Evolutionary conservation across 1,284 basidiomycete genomes (phyloP), one percentile per base, ranked within the genome.

Genomic region (Pyrrhoderma lamaoense): DNA sequence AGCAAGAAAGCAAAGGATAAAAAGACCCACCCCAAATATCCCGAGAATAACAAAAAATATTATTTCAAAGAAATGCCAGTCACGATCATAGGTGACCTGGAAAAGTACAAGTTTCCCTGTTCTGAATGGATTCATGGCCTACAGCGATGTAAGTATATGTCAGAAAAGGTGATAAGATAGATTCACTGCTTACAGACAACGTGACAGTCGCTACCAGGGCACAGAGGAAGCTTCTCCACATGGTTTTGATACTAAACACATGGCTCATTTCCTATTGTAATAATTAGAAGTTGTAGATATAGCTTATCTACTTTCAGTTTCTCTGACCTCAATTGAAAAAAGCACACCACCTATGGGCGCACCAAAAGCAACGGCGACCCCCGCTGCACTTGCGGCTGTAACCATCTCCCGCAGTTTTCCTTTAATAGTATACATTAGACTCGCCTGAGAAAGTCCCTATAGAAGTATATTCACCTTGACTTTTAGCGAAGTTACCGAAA

Each of bases 21-120:
- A 31, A 11, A 11, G 5, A 31, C 82, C 56, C 62, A 93, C 93
- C 35, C 96, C 96, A 65, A 99, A 98, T 57, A 99, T 77, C 3
- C 96, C 96, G 42, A 99, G 80, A 55, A 99, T 77, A 49, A 98
- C 76, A 69, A 93, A 97, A 65, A 78, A 89, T n/a, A 95, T 84
- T 49, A 99, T 91, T 66, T 98, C 96, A 64, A 99, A 99, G 70
- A 96, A 98, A 65, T 99, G 95, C 96, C 96, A 99, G 62, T 95
- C 92, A 25, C 94, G 79, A 65, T 91, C 92, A 67, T 99, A 99
- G 4, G 93, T 95, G 56, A 99, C 93, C 65, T 97, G 93, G 74
- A 99, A 99, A 56, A 98, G 71, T 61, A 99, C 96, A 25, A 99
- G 82, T 66, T 99, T 99, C 35, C 96, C 96, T 0, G 96, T 99